Evolutionary conservation across 106 monocot species (phyloP), one percentile per base, ranked within the genome.

Genomic region (Phalaenopsis equestris): DNA sequence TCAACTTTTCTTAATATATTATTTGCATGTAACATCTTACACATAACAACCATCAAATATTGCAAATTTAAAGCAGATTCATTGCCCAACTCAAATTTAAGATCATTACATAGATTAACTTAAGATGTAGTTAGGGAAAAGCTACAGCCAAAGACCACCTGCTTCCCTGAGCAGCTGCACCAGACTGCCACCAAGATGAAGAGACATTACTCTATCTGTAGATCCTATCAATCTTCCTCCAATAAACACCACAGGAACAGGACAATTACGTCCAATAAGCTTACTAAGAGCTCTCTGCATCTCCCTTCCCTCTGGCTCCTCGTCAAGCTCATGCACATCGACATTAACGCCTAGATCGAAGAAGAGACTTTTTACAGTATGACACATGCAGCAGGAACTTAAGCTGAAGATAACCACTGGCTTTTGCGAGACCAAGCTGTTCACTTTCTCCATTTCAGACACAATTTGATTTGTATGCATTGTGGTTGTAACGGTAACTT

Each of bases 221-320:
- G 87, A 81, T 5, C 93, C 93, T 17, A 89, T 77, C 76, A 90
- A 78, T n/a, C 46, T 81, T 19, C 90, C 93, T 42, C 93, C 93
- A 56, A 93, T 84, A 82, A 93, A 93, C 55, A 93, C 84, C 0
- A 84, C 74, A 0, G 93, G 93, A 37, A 90, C 83, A 1, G 89
- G 78, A 5, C 87, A 77, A 42, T 23, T 83, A 5, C 80, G 57
- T 14, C 86, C 87, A 21, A 86, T 23, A 15, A 89, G 77, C 73
- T 75, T 84, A 30, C 39, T 42, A 18, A 94, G 84, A 0, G 87
- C 86, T 39, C 14, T 83, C 77, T 91, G 89, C 82, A 94, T 88
- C 77, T 91, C 91, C 19, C 15, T 83, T 8, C 91, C 90, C 23
- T 76, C 41, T 0, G 79, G 79, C 14, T 87, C 91, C 78, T 86